Percentiles rank a stretch among this genome's conserved stretches.
Conservation (phyloP, 768 basidiomycete genomes). For the Tephrocybe sp. region DNA sequence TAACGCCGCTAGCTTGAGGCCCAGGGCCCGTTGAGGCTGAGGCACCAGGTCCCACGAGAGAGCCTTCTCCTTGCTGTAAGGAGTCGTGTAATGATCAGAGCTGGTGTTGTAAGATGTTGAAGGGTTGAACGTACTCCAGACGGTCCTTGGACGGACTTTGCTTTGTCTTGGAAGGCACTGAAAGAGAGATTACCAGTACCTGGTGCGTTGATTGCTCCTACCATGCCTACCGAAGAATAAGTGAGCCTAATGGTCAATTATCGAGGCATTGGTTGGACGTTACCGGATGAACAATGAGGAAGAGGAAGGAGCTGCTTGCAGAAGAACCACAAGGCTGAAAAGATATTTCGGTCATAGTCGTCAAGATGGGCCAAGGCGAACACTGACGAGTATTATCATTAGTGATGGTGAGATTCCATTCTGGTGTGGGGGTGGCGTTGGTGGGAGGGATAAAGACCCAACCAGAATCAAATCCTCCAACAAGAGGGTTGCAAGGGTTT, state of each 20-base stretch:
- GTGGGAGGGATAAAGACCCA: slow-evolving; percentile 38
- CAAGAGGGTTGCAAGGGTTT: slow-evolving; percentile 41
- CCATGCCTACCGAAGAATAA: slow-evolving; percentile 35
- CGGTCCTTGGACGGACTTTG: slow-evolving; percentile 24
- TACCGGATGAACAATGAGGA: slow-evolving; percentile 41
- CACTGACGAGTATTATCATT: slow-evolving; percentile 42
- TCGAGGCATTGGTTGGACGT: background rate
- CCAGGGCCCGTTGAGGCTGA: slow-evolving; percentile 43
- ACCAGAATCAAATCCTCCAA: slow-evolving; percentile 55
- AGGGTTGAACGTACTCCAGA: slow-evolving; percentile 31
- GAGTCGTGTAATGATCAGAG: background rate
- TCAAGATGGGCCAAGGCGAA: background rate
- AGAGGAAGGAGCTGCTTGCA: slow-evolving; percentile 44
- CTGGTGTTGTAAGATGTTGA: background rate
- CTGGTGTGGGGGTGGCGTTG: slow-evolving; percentile 27
- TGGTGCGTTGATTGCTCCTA: slow-evolving; percentile 53
- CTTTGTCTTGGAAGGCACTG: slow-evolving; percentile 31
- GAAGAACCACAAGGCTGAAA: slow-evolving; percentile 54
- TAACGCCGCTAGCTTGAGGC: slow-evolving; percentile 34
- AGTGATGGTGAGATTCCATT: slow-evolving; percentile 52
- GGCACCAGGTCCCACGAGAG: slow-evolving; percentile 45
- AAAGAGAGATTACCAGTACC: slow-evolving; percentile 40
- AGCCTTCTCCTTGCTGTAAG: slow-evolving; percentile 37
- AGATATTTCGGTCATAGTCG: background rate
- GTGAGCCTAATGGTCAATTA: background rate